Evolutionary conservation across 495 filamentous ascomycete species (phyloP), one percentile per base, ranked within the genome.

Genomic region (Podospora australis): DNA sequence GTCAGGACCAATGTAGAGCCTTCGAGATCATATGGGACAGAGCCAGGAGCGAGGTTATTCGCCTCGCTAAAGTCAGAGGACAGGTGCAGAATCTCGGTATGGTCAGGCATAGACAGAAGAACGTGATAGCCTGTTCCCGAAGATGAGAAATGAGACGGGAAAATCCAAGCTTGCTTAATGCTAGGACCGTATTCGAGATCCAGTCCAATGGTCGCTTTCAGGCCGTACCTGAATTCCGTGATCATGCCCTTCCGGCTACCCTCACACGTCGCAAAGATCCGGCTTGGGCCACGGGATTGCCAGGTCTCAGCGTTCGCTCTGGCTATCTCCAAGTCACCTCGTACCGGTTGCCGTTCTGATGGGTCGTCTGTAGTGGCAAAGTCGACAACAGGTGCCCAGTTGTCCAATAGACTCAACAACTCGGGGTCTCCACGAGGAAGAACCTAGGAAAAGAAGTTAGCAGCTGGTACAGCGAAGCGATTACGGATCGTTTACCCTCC

Each of bases 361-460:
- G 49, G 50, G 11, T 57, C 56, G 9, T 63, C 58, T 4, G 79
- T 71, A 24, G 79, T 69, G 17, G 78, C 71, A 26, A 87, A 78
- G 62, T 96, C 89, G 16, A 79, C 76, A 19, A 83, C 75, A 1
- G 92, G 89, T 0, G 87, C 78, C 90, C 90, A 96, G 58, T 90
- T 96, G 24, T 82, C 75, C 42, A 78, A 62, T 6, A 64, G 64
- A 30, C 78, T 70, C 19, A 70, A 50, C 34, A 70, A 55, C 54
- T 71, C 67, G 17, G 72, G 72, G 29, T 70, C 63, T 32, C 73
- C 63, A 42, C 76, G 61, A 28, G 66, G 58, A 36, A 60, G 42
- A 16, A 69, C 54, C 72, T 73, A 34, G 2, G n/a, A 32, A 28
- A 28, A 2, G 23, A 36, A 17, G 36, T 67, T 40, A 69, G 62